phyloP scores from a whole-genome alignment of 208 protist species.

The Leishmania arabica region DNA sequence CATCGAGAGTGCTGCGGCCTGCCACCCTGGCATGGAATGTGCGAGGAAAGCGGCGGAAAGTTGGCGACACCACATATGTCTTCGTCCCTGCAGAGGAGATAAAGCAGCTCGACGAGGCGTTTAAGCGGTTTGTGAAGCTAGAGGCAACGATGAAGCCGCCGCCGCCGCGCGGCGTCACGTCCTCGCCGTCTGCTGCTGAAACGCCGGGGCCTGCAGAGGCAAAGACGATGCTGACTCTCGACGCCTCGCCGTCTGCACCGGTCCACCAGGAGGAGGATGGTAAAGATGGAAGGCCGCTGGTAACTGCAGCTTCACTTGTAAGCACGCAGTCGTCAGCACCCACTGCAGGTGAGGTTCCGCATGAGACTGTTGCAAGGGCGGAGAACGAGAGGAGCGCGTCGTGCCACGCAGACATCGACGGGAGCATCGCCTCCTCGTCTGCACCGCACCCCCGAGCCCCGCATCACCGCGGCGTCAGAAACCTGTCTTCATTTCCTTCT shows the following conservation, averaged over 20 bases:
- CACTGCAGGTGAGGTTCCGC: neutral
- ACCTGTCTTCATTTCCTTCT: constrained; percentile 17
- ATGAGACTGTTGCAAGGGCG: neutral
- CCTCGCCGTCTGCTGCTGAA: neutral
- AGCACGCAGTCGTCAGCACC: neutral
- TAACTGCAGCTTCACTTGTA: neutral
- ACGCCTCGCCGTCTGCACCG: neutral
- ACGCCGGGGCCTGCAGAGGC: neutral
- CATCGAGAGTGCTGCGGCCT: constrained; percentile 53
- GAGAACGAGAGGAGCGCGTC: constrained; percentile 4
- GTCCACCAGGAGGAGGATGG: neutral
- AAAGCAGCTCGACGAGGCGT: constrained; percentile 58
- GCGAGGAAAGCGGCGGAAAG: constrained; percentile 46
- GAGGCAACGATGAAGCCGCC: constrained; percentile 37
- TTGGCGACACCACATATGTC: constrained; percentile 46
- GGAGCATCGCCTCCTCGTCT: constrained; percentile 2
- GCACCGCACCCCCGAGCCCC: neutral
- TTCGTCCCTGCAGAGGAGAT: constrained; percentile 64
- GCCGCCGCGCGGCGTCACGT: neutral
- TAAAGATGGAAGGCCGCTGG: neutral
- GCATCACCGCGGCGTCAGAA: neutral
- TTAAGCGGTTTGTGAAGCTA: constrained; percentile 54
- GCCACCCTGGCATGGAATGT: constrained; percentile 69
- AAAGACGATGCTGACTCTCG: neutral
- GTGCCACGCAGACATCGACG: constrained; percentile 1